Percentiles rank a stretch among this genome's conserved stretches.
Conservation (phyloP, 2,329 filamentous ascomycete genomes). For the Diplocarpon rosae region DNA sequence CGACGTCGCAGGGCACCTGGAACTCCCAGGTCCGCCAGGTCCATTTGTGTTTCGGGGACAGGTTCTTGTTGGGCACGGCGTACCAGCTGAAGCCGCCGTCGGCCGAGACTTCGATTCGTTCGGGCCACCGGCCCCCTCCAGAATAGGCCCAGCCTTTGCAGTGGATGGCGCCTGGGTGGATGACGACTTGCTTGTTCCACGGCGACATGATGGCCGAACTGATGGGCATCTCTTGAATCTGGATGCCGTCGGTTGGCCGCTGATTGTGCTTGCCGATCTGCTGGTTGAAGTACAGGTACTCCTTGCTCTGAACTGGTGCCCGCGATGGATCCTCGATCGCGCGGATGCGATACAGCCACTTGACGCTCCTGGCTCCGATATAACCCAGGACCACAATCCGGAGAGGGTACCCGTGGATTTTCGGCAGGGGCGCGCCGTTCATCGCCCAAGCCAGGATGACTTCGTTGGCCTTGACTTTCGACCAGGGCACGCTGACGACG, state of each 20-base stretch:
- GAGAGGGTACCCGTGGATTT: constrained; percentile 56
- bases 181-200: constrained; percentile 30
- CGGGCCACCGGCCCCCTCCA: constrained; percentile 53
- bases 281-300: constrained; percentile 55
- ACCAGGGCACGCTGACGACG: constrained; percentile 52
- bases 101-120: constrained; percentile 55
- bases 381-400: constrained; percentile 52
- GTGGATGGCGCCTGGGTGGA: constrained; percentile 21
- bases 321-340: constrained; percentile 44
- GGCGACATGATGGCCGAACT: constrained; percentile 52
- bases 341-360: constrained; percentile 56
- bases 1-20: constrained; percentile 49
- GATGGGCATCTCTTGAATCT: constrained; percentile 56
- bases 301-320: constrained; percentile 53
- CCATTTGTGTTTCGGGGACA: constrained; percentile 51
- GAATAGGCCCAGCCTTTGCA: constrained; percentile 57
- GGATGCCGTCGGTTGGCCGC: constrained; percentile 56
- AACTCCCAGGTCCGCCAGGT: constrained; percentile 55
- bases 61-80: constrained; percentile 49
- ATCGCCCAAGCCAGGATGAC: constrained; percentile 57
- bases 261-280: constrained; percentile 59
- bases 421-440: constrained; percentile 52
- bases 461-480: constrained; percentile 55
- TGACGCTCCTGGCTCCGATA: constrained; percentile 56
- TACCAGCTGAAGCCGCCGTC: constrained; percentile 55